Base-by-base conservation (phyloP, 2,329 filamentous ascomycete species). In the Clarireedia paspali region DNA sequence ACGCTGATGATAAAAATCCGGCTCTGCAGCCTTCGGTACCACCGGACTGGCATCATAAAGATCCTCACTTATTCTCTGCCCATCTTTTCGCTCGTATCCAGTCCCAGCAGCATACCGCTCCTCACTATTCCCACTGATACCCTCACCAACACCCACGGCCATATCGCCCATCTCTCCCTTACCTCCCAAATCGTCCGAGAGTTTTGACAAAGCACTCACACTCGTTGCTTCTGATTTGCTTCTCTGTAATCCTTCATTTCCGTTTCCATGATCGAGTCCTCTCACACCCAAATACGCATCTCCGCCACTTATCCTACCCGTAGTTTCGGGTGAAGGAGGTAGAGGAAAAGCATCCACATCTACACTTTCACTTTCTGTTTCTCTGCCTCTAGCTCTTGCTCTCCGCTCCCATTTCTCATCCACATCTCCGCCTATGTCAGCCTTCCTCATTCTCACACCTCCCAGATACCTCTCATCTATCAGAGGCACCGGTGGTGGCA, bases 161-260 rank as follows among this genome's bases (percentile, higher is more conserved):
- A 60, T 60, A 12, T 6, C 56, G 45, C 45, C 47, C 30, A 52
- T 66, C 12, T 27, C 20, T 12, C 9, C 42, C 42, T 3, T 17
- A 24, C 42, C 42, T 5, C 6, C 17, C n/a, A 15, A 6, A 15
- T 45, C 42, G 10, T 55, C 46, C 6, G 45, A 39, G 4, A 55
- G 24, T 4, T 65, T 62, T 55, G 70, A 67, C 14, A 65, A 64
- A 14, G 67, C 63, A 53, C 72, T 66, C 63, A 70, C 68, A 9
- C 74, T 70, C 24, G 82, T 81, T 70, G 81, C 81, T 68, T 81
- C 79, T 30, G 39, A 44, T 17, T 20, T 26, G 24, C 23, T 38
- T 20, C 49, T 27, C 24, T 42, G 46, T 12, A 50, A 45, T 5
- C 34, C 46, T 5, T 44, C 14, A 50, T 55, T 17, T 20, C 12